A percentile compares a stretch with the other conserved stretches of the same genome.
Conservation (phyloP, 1,139 yeast genomes). For the Taphrina pruni region DNA sequence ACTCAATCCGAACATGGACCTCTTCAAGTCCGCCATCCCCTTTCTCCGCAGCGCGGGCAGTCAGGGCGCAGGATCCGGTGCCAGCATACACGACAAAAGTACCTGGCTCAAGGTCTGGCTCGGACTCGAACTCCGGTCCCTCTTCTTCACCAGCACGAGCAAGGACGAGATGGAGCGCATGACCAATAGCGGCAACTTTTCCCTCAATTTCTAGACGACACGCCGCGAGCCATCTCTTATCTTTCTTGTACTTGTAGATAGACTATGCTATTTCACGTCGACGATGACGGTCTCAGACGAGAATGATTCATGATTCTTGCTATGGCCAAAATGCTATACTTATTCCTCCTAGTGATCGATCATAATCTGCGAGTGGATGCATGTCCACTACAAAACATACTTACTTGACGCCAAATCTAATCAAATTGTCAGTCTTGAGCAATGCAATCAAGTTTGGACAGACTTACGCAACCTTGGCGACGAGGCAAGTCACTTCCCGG, state of each 20-base stretch:
- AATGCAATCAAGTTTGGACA: background rate
- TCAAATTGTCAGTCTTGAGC: background rate
- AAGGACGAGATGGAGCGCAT: constrained; percentile 69
- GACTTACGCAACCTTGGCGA: constrained; percentile 65
- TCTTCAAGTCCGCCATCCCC: constrained; percentile 89
- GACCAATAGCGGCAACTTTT: constrained; percentile 26
- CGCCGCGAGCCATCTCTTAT: background rate
- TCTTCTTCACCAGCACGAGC: constrained; percentile 71
- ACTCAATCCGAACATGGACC: constrained; percentile 86
- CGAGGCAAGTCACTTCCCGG: constrained; percentile 78
- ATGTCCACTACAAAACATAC: background rate
- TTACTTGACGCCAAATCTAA: constrained; percentile 14
- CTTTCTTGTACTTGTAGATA: constrained; percentile 5
- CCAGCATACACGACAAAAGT: constrained; percentile 12
- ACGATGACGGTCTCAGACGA: too few species aligned
- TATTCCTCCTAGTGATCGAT: background rate
- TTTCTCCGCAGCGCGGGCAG: constrained; percentile 82
- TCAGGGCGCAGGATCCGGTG: constrained; percentile 55
- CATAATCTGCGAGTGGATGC: too few species aligned
- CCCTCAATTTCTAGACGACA: constrained; percentile 12
- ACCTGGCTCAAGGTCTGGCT: constrained; percentile 84
- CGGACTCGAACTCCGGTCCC: constrained; percentile 82
- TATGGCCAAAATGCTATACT: constrained; percentile 9
- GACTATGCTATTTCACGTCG: too few species aligned
- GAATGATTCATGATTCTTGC: background rate